A percentile compares a stretch with the other conserved stretches of the same genome.
Conservation (phyloP, 2,329 filamentous ascomycete species). For the Fusarium sarcochroum region DNA sequence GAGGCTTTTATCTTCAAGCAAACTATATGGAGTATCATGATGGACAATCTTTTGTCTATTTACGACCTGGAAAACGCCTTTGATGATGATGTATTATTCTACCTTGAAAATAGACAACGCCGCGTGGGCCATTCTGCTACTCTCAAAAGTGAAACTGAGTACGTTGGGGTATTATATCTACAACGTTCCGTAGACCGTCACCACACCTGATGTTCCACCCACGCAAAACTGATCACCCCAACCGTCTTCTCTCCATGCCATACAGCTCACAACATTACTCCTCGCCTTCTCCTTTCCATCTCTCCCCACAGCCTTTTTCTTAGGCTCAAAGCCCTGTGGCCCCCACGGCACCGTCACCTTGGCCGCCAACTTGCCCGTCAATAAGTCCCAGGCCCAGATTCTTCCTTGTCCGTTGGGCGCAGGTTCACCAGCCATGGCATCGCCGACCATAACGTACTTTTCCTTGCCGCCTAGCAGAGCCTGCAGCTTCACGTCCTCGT, state of each 20-base stretch:
- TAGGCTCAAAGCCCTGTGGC: conserved; percentile 61
- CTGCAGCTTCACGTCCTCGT: conserved; percentile 81
- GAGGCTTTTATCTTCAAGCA: conserved; percentile 19
- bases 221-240: conserved; percentile 76
- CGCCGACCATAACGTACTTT: conserved; percentile 83
- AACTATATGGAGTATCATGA: conserved; percentile 29
- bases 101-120: conserved; percentile 14
- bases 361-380: conserved; percentile 78
- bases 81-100: conserved; percentile 30
- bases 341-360: conserved; percentile 73
- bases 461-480: conserved; percentile 82
- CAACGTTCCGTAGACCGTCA: conserved; percentile 71
- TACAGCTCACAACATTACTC: conserved; percentile 72
- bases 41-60: conserved; percentile 22
- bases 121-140: neutral
- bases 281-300: conserved; percentile 73
- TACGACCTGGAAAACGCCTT: conserved; percentile 29
- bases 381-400: conserved; percentile 86
- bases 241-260: conserved; percentile 73
- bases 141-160: neutral
- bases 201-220: conserved; percentile 74
- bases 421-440: conserved; percentile 68
- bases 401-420: conserved; percentile 65
- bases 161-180: conserved; percentile 42
- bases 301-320: conserved; percentile 68